phyloP scores from a whole-genome alignment of 768 basidiomycete species.

The Polyporus arcularius region DNA sequence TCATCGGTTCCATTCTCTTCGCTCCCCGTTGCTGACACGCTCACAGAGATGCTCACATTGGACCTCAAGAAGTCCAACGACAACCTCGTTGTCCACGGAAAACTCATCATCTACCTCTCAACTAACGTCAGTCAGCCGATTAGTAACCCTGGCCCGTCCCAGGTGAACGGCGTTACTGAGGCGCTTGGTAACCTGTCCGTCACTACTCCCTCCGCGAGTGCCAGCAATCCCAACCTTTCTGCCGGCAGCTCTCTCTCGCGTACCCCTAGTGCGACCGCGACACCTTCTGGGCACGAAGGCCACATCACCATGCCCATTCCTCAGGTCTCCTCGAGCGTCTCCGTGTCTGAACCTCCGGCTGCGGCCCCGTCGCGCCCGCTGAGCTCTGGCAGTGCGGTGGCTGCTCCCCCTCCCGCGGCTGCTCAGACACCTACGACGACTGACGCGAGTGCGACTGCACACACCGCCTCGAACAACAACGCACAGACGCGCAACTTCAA shows the following conservation, averaged over 20 bases:
- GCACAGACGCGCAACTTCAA: constrained; percentile 79
- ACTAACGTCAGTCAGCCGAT: constrained; percentile 88
- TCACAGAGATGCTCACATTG: constrained; percentile 85
- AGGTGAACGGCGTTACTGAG: constrained; percentile 57
- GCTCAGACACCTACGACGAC: constrained; percentile 37
- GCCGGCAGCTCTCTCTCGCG: constrained; percentile 54
- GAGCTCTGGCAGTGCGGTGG: constrained; percentile 32
- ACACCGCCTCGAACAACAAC: constrained; percentile 43
- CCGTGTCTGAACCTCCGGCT: constrained; percentile 23
- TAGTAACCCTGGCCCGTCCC: constrained; percentile 78
- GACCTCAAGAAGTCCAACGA: constrained; percentile 99
- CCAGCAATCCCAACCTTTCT: constrained; percentile 35
- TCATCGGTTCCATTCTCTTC: neutral
- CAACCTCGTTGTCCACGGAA: constrained; percentile 96
- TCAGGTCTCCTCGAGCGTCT: constrained; percentile 24
- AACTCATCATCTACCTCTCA: constrained; percentile 94
- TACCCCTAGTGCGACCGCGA: constrained; percentile 67
- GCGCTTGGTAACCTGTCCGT: constrained; percentile 65
- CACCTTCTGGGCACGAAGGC: constrained; percentile 41
- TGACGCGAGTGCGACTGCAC: constrained; percentile 30
- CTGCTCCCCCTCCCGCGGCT: constrained; percentile 22
- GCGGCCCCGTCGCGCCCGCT: constrained; percentile 36
- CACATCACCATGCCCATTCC: constrained; percentile 43
- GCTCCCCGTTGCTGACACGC: neutral
- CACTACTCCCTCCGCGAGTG: constrained; percentile 54